Percentiles rank a stretch among this genome's conserved stretches.
phyloP scores from a whole-genome alignment of 1,284 basidiomycete genomes.

The Fomitopsis palustris region DNA sequence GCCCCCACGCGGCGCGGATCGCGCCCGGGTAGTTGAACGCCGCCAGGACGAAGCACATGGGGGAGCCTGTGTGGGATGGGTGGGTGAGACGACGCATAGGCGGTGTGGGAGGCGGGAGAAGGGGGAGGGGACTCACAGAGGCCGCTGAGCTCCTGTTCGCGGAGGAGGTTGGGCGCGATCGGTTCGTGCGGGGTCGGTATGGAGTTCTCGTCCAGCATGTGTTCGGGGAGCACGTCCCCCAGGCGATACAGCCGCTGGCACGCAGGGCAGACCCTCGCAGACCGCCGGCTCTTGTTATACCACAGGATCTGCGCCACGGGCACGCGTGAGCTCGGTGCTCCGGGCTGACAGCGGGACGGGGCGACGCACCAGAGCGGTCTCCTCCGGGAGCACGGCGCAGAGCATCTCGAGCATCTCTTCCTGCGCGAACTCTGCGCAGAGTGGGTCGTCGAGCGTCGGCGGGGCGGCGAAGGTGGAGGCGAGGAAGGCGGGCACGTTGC shows the following conservation, averaged over 20 bases:
- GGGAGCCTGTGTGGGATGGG: constrained; percentile 50
- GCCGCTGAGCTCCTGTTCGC: constrained; percentile 71
- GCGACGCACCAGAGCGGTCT: constrained; percentile 58
- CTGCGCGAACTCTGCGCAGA: constrained; percentile 72
- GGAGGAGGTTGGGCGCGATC: constrained; percentile 41
- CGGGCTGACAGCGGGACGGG: constrained; percentile 1
- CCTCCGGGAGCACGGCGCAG: constrained; percentile 61
- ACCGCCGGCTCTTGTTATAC: constrained; percentile 75
- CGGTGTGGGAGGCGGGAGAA: too few species aligned
- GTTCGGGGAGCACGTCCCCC: constrained; percentile 58
- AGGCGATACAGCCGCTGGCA: constrained; percentile 68
- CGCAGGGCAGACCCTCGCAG: constrained; percentile 68
- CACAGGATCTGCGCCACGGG: constrained; percentile 62
- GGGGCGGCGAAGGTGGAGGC: constrained; percentile 60
- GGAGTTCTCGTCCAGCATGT: constrained; percentile 24
- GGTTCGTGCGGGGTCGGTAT: constrained; percentile 14
- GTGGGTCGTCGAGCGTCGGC: constrained; percentile 52
- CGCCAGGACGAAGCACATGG: constrained; percentile 71
- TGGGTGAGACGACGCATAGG: not conserved
- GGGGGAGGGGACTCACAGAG: constrained; percentile 50
- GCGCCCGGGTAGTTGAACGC: constrained; percentile 60
- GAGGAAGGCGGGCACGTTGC: constrained; percentile 57
- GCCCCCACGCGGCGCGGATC: constrained; percentile 68
- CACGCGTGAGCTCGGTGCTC: not conserved
- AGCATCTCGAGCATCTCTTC: constrained; percentile 72